A percentile compares a stretch with the other conserved stretches of the same genome.
Conservation (phyloP, 805 yeast species). For the Starmerella davenportii region DNA sequence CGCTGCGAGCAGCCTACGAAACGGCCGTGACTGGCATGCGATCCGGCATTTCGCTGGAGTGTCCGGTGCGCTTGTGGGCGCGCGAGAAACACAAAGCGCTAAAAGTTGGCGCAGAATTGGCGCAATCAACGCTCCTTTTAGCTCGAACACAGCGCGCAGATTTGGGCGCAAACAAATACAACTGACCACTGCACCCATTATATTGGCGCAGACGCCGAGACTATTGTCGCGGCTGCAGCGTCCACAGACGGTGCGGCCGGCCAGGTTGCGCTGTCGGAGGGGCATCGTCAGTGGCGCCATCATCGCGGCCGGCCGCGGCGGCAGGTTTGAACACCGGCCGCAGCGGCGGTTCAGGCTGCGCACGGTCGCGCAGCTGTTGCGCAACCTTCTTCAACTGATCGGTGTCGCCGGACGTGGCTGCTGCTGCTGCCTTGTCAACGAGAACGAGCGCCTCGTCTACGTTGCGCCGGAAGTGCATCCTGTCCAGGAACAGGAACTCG, state of each 20-base stretch:
- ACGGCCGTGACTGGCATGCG: too few relatives aligned
- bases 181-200: too few relatives aligned
- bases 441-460: constrained; percentile 36
- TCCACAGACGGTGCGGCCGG: constrained; percentile 11
- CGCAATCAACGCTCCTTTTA: too few relatives aligned
- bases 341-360: constrained; percentile 10
- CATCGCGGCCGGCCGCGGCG: constrained; percentile 20
- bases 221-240: constrained; percentile 10
- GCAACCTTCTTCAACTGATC: constrained; percentile 17
- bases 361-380: constrained; percentile 7
- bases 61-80: too few relatives aligned
- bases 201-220: neutral
- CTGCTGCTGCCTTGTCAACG: constrained; percentile 30
- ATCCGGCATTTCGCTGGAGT: too few relatives aligned
- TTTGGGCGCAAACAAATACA: too few relatives aligned
- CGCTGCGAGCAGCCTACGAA: too few relatives aligned
- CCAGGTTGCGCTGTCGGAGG: constrained; percentile 5
- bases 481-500: constrained; percentile 41
- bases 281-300: constrained; percentile 38
- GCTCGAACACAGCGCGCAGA: too few relatives aligned
- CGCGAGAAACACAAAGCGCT: too few relatives aligned
- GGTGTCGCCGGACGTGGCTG: constrained; percentile 16
- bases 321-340: constrained; percentile 8
- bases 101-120: too few relatives aligned
- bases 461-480: constrained; percentile 47